Percentiles rank a stretch among this genome's conserved stretches.
phyloP scores from a whole-genome alignment of 2,329 filamentous ascomycete genomes.

The Clathrospora elynae region DNA sequence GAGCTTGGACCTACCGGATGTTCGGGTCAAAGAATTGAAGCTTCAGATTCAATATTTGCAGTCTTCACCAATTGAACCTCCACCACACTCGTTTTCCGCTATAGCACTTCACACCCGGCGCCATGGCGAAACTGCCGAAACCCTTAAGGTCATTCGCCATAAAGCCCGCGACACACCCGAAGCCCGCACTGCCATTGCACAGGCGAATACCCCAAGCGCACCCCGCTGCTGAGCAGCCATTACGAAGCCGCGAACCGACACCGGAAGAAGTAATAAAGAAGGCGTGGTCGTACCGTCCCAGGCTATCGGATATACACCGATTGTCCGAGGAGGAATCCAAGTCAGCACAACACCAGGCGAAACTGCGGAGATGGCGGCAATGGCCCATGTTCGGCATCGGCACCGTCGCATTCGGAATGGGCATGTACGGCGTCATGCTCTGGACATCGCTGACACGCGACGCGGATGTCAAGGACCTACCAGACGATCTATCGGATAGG shows the following conservation, averaged over 20 bases:
- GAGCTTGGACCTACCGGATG: conserved; percentile 22
- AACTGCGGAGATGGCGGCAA: conserved; percentile 38
- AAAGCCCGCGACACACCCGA: conserved; percentile 27
- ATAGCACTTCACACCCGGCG: conserved; percentile 10
- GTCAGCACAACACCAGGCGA: conserved; percentile 33
- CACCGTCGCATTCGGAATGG: conserved; percentile 47
- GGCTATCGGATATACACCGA: conserved; percentile 29
- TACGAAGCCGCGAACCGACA: conserved; percentile 20
- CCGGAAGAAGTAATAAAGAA: conserved; percentile 25
- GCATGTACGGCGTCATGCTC: conserved; percentile 49
- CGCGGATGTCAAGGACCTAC: conserved; percentile 35
- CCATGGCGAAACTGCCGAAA: conserved; percentile 45
- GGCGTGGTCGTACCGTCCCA: conserved; percentile 35
- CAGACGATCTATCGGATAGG: conserved; percentile 51
- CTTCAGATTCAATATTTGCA: conserved; percentile 12
- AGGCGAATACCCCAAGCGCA: conserved; percentile 21
- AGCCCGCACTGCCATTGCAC: conserved; percentile 23
- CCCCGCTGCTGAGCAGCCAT: conserved; percentile 16
- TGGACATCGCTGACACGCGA: conserved; percentile 39
- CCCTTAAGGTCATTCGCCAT: conserved; percentile 28
- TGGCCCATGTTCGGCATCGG: conserved; percentile 41
- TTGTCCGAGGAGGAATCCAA: conserved; percentile 37
- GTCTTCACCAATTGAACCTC: conserved; percentile 23
- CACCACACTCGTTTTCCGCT: conserved; percentile 12
- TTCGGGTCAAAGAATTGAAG: conserved; percentile 27